These are phyloP conservation scores for Metschnikowia anglica DNA, from an alignment of 805 yeast species.

Conservation along the genomic window DNA sequence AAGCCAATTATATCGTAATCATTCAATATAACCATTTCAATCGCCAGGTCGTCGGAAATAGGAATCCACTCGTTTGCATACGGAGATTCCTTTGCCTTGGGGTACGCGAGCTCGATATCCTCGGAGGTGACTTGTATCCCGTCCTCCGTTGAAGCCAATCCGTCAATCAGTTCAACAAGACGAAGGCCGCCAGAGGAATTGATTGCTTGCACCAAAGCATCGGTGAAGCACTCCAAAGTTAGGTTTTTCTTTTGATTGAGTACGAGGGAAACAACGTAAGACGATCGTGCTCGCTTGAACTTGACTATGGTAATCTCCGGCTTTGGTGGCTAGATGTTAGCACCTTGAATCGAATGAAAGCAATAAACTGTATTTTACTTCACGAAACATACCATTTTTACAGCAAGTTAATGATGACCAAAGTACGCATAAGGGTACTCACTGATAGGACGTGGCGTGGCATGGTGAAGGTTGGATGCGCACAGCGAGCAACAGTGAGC, in stretches of 20 bases:
- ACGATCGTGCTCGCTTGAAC: slow-evolving; percentile 33
- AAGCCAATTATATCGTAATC: slow-evolving; percentile 48
- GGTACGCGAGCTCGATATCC: slow-evolving; percentile 41
- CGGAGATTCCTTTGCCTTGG: slow-evolving; percentile 37
- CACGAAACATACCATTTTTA: too few species aligned
- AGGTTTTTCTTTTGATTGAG: slow-evolving; percentile 19
- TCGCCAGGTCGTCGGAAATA: slow-evolving; percentile 26
- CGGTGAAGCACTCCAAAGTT: slow-evolving; percentile 23
- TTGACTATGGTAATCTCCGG: slow-evolving; percentile 31
- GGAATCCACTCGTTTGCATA: slow-evolving; percentile 39
- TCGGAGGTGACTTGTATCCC: slow-evolving; percentile 16
- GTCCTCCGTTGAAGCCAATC: slow-evolving; percentile 13
- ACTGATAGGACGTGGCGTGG: too few species aligned
- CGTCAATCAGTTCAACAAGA: slow-evolving; percentile 22
- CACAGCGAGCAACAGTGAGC: too few species aligned
- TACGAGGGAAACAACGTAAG: slow-evolving; percentile 32
- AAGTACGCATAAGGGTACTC: too few species aligned
- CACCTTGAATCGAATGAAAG: background rate
- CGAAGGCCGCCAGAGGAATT: slow-evolving; percentile 50
- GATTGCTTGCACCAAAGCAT: slow-evolving; percentile 37
- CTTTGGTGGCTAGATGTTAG: slow-evolving; percentile 28
- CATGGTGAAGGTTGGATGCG: too few species aligned
- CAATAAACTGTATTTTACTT: background rate
- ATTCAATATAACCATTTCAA: slow-evolving; percentile 31
- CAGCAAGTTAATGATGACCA: too few species aligned